A percentile compares a stretch with the other conserved stretches of the same genome.
Evolutionary conservation across 2,329 filamentous ascomycete species (phyloP).

Genomic region (Cytospora piceae): DNA sequence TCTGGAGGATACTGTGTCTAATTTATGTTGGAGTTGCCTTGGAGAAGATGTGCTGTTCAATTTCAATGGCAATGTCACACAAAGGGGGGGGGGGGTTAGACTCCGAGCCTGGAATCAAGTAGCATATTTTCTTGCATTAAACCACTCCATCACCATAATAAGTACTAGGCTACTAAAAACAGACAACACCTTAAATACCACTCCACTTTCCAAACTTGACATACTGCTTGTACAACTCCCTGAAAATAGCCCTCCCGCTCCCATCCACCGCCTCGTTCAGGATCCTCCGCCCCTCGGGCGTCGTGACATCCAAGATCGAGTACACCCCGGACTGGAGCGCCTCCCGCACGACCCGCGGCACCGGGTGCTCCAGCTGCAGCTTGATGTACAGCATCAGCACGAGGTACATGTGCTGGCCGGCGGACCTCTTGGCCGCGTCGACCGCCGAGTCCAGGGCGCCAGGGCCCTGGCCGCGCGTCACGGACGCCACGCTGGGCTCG

Average conservation of each 20-base stretch:
- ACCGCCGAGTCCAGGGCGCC: slow-evolving; percentile 60
- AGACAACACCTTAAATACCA: slow-evolving; percentile 49
- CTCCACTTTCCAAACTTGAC: slow-evolving; percentile 68
- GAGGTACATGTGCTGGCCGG: slow-evolving; percentile 65
- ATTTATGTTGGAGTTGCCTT: not conserved
- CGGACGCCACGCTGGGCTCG: slow-evolving; percentile 60
- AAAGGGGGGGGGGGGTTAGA: too few relatives aligned
- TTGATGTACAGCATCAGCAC: slow-evolving; percentile 63
- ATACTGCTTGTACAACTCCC: slow-evolving; percentile 62
- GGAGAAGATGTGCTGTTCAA: not conserved
- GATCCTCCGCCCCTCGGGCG: slow-evolving; percentile 57
- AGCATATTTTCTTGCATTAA: not conserved
- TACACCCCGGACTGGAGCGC: slow-evolving; percentile 62
- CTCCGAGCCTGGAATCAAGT: not conserved
- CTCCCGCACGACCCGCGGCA: slow-evolving; percentile 56
- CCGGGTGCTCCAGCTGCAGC: slow-evolving; percentile 60
- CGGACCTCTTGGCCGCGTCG: slow-evolving; percentile 63
- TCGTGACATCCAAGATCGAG: slow-evolving; percentile 62
- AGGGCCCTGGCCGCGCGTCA: slow-evolving; percentile 51
- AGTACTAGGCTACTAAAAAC: not conserved
- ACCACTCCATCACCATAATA: not conserved
- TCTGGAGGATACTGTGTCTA: not conserved
- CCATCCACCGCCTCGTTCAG: slow-evolving; percentile 64
- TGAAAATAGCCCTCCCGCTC: slow-evolving; percentile 62
- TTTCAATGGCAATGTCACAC: not conserved